Percentiles rank a stretch among this genome's conserved stretches.
Evolutionary conservation across 164 flowering plant genomes (phyloP).

Genomic region (Liriodendron chinense): DNA sequence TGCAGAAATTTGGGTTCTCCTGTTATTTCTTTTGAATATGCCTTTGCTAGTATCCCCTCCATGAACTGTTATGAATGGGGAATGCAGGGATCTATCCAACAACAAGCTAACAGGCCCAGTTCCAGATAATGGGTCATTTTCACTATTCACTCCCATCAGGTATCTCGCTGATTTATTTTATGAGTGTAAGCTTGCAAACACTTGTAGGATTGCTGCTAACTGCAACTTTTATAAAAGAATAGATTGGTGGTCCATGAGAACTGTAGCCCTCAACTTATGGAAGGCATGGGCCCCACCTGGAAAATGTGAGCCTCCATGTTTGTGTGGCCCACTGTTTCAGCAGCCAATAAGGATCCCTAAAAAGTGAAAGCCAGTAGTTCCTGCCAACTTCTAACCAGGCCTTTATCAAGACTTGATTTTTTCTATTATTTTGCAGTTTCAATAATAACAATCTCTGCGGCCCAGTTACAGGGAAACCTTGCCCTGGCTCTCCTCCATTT

Average conservation of each 20-base stretch:
- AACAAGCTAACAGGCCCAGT: constrained; percentile 48
- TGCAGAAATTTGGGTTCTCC: background rate
- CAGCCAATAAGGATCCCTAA: background rate
- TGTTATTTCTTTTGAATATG: constrained; percentile 5
- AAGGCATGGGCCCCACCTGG: background rate
- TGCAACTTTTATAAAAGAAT: background rate
- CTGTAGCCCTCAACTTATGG: background rate
- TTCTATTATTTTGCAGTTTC: constrained; percentile 54
- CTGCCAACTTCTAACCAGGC: background rate
- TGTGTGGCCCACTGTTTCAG: background rate
- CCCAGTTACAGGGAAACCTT: constrained; percentile 41
- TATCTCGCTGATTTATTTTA: constrained; percentile 11
- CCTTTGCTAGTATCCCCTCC: background rate
- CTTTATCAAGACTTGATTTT: background rate
- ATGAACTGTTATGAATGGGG: background rate
- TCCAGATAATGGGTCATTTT: constrained; percentile 69
- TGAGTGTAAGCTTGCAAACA: background rate
- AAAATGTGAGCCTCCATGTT: background rate
- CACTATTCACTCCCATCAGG: constrained; percentile 69
- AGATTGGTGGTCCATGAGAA: background rate
- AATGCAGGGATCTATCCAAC: constrained; percentile 65
- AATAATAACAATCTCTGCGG: constrained; percentile 64
- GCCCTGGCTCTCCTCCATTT: constrained; percentile 95
- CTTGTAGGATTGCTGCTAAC: background rate
- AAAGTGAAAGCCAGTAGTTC: background rate